Evolutionary conservation across 345 rosid species (phyloP).

Genomic region (Eucalyptus leucophloia): DNA sequence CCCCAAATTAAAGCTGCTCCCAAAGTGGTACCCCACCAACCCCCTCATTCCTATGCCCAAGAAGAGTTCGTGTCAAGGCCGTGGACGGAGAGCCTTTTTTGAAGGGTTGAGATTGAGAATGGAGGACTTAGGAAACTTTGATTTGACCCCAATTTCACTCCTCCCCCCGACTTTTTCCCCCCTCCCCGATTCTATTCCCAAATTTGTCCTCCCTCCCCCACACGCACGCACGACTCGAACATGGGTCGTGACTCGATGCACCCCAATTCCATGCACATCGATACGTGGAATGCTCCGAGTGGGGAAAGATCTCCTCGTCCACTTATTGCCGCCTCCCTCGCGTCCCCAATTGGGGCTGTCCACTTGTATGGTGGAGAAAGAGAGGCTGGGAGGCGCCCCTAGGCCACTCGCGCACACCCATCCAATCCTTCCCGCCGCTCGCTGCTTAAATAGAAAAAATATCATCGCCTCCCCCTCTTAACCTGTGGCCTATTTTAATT

Average conservation of each 20-base stretch:
- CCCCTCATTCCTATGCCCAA: background rate
- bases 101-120: conserved; percentile 6
- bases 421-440: background rate
- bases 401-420: background rate
- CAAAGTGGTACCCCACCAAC: conserved; percentile 4
- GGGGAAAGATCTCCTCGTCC: conserved; percentile 7
- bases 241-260: background rate
- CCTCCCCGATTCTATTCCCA: background rate
- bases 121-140: background rate
- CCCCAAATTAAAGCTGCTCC: conserved; percentile 30
- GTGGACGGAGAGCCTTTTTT: background rate
- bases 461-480: background rate
- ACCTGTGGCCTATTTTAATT: background rate
- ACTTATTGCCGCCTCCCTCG: background rate
- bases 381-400: background rate
- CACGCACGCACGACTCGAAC: background rate
- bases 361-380: background rate
- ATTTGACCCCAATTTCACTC: background rate
- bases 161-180: background rate
- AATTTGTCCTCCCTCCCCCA: background rate
- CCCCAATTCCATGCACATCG: background rate
- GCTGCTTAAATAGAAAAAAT: background rate
- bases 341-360: background rate
- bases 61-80: background rate
- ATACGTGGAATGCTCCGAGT: background rate